Evolutionary conservation across 1,284 basidiomycete genomes (phyloP).

Genomic region (Inonotus hispidus): DNA sequence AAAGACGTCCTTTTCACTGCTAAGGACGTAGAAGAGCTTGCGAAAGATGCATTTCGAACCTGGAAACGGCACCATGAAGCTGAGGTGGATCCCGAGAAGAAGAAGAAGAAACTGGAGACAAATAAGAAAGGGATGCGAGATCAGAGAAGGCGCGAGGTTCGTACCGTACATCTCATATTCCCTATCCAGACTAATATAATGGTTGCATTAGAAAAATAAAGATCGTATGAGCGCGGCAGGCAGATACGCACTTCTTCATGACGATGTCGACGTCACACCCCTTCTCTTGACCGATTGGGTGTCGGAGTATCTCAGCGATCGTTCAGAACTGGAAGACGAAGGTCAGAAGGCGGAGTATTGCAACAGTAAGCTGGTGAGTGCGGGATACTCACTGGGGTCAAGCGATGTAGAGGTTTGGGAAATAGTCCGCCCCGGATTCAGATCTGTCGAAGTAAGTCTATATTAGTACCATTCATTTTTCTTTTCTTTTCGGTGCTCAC

Average conservation of each 20-base stretch:
- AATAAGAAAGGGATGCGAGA: background rate
- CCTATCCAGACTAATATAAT: background rate
- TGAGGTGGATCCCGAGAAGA: background rate
- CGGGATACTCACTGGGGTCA: background rate
- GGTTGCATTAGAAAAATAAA: background rate
- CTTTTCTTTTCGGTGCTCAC: background rate
- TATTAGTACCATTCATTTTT: background rate
- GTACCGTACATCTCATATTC: background rate
- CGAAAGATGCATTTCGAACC: background rate
- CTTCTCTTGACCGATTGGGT: constrained; percentile 8
- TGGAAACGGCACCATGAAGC: background rate
- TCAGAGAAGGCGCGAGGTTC: background rate
- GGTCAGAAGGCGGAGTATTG: background rate
- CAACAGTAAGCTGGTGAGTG: background rate
- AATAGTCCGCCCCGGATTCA: background rate
- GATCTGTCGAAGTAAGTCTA: constrained; percentile 1
- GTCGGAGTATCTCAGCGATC: constrained; percentile 1
- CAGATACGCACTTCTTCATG: background rate
- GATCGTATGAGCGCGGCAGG: background rate
- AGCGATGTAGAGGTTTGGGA: background rate
- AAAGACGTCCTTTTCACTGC: background rate
- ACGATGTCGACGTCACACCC: background rate
- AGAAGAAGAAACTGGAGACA: background rate
- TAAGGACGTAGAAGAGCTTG: background rate
- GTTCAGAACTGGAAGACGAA: background rate